Percentiles rank a stretch among this genome's conserved stretches.
These are phyloP conservation scores for Carex kokanica DNA, from an alignment of 176 grass and related monocot genomes.

Conservation along the genomic window DNA sequence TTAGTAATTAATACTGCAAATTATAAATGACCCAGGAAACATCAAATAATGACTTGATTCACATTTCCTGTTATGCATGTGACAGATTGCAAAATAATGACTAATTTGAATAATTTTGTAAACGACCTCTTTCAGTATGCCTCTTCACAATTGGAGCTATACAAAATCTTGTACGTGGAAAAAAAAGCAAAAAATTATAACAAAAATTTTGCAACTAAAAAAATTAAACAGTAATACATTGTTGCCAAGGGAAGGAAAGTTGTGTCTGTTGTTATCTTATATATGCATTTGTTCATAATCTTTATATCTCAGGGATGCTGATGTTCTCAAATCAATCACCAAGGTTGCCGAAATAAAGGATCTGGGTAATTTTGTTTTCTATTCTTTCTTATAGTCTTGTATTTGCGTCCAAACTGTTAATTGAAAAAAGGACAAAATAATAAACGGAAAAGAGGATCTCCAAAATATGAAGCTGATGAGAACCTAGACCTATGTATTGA, in stretches of 20 bases:
- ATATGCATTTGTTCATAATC: not conserved
- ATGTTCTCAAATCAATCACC: conserved; percentile 66
- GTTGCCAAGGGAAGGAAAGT: not conserved
- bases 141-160: not conserved
- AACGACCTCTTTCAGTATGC: not conserved
- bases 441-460: not conserved
- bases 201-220: not conserved
- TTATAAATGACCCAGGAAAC: no score
- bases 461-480: not conserved
- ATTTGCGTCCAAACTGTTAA: not conserved
- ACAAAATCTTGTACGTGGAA: not conserved
- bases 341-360: conserved; percentile 83
- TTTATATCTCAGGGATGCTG: conserved; percentile 54
- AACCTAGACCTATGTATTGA: not conserved
- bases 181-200: not conserved
- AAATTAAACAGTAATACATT: not conserved
- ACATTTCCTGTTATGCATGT: no score
- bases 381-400: not conserved
- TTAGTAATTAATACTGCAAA: no score
- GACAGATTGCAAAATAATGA: not conserved
- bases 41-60: no score
- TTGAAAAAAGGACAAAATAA: not conserved
- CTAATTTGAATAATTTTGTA: not conserved
- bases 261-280: not conserved
- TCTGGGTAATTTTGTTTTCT: conserved; percentile 57